Evolutionary conservation across 176 grass and related monocot species (phyloP), one percentile per base, ranked within the genome.

Genomic region (Cenchrus purpureus): DNA sequence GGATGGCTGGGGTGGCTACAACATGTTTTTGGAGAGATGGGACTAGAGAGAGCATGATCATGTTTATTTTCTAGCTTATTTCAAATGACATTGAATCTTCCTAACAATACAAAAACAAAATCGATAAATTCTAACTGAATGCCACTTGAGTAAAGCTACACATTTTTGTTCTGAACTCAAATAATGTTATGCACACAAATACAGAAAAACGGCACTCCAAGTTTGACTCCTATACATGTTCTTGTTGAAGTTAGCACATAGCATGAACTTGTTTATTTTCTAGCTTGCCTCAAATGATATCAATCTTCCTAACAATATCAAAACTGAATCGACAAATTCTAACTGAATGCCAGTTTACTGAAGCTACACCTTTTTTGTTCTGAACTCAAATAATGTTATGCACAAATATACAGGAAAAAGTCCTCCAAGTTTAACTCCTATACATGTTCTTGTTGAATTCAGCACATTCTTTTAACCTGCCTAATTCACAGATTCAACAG

Each of bases 381-480:
- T 40, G 31, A 40, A 40, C 34, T 68, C 0, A 4, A 37, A 32
- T 68, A 37, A 16, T 70, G 42, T 37, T 55, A 56, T 17, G 32
- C 15, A 62, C 20, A 62, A 28, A 28, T 62, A 25, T 25, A 28
- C n/a, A 25, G 59, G 10, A 54, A 0, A 6, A 70, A 68, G 5
- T 44, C 20, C 0, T 77, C 50, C 20, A 85, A 46, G 1, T 69
- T 53, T 32, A 37, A 44, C 25, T 59, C 68, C 29, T 76, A 50
- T 25, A 44, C 62, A 52, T 70, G 7, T 55, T 83, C 12, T 65
- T 29, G 57, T 57, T 37, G 56, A 88, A 65, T 4, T 71, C 16
- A 83, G 20, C 5, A 83, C 57, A 69, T 22, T 79, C 37, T 52
- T 79, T 53, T 75, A 62, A 79, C 59, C 14, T 37, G 87, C 94